Conservation (phyloP, 495 filamentous ascomycete genomes). For the Trichoderma gamsii region DNA sequence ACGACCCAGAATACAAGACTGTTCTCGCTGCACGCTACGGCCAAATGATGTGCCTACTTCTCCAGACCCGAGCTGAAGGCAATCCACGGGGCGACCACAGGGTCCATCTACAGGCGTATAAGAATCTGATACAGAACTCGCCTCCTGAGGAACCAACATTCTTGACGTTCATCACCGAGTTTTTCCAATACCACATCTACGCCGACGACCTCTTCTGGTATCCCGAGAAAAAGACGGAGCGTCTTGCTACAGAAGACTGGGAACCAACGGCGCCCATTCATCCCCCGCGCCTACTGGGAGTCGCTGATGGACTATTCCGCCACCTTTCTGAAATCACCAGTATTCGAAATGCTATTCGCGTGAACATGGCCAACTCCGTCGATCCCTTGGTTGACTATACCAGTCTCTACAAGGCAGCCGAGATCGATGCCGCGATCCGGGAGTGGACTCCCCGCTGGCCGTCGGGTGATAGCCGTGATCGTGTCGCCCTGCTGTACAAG, state of each 20-base stretch:
- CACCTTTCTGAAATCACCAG: slow-evolving; percentile 75
- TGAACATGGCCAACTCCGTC: slow-evolving; percentile 53
- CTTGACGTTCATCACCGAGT: slow-evolving; percentile 78
- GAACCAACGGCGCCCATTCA: slow-evolving; percentile 66
- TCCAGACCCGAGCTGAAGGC: slow-evolving; percentile 76
- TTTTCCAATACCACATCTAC: slow-evolving; percentile 87
- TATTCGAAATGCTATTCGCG: slow-evolving; percentile 69
- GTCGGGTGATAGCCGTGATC: slow-evolving; percentile 63
- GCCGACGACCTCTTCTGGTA: slow-evolving; percentile 72
- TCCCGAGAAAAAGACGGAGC: slow-evolving; percentile 46
- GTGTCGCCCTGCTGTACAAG: slow-evolving; percentile 75
- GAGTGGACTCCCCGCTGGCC: slow-evolving; percentile 69
- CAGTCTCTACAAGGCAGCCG: slow-evolving; percentile 65
- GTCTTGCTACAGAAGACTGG: slow-evolving; percentile 53
- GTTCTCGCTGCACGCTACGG: slow-evolving; percentile 62
- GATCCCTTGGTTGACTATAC: slow-evolving; percentile 71
- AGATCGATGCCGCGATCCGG: slow-evolving; percentile 70
- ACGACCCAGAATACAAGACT: slow-evolving; percentile 36
- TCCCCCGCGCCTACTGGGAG: slow-evolving; percentile 71
- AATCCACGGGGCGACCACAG: slow-evolving; percentile 72
- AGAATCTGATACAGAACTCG: slow-evolving; percentile 58
- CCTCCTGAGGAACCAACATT: slow-evolving; percentile 58
- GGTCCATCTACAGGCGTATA: slow-evolving; percentile 71
- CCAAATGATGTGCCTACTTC: slow-evolving; percentile 71
- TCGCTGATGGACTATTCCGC: slow-evolving; percentile 78